Evolutionary conservation across 2,329 filamentous ascomycete genomes (phyloP).

Genomic region (Graphilbum fragrans): DNA sequence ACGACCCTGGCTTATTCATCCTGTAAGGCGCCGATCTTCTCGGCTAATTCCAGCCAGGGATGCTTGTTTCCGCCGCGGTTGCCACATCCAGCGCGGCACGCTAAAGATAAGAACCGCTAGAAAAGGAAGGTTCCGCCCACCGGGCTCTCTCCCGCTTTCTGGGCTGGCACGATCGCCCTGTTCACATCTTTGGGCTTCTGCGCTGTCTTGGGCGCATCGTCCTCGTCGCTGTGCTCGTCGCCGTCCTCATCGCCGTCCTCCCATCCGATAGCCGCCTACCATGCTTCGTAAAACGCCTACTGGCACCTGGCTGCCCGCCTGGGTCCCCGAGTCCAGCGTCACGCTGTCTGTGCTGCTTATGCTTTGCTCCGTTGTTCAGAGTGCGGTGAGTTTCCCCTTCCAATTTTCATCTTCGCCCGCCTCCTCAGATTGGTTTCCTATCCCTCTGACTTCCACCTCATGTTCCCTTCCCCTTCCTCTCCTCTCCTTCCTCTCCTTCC

Average conservation of each 20-base stretch:
- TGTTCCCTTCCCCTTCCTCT: background rate
- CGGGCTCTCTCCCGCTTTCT: too few species aligned
- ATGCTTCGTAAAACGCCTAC: conserved; percentile 24
- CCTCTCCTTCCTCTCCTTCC: conserved; percentile 20
- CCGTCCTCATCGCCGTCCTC: background rate
- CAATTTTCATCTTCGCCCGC: background rate
- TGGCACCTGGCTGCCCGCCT: conserved; percentile 33
- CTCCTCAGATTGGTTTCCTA: conserved; percentile 3
- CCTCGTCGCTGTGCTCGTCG: too few species aligned
- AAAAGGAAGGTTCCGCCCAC: too few species aligned
- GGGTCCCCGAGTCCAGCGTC: conserved; percentile 29
- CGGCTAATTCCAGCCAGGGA: too few species aligned
- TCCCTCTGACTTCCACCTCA: too few species aligned
- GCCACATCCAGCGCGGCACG: too few species aligned
- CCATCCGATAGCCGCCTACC: conserved; percentile 2
- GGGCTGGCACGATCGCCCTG: too few species aligned
- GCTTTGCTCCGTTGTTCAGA: conserved; percentile 31
- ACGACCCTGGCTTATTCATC: too few species aligned
- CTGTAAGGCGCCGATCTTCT: too few species aligned
- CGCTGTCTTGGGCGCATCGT: too few species aligned
- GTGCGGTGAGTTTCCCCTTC: conserved; percentile 18
- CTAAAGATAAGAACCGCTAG: too few species aligned
- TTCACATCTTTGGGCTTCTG: background rate
- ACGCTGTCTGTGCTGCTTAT: conserved; percentile 26
- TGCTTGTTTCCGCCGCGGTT: too few species aligned